phyloP scores from a whole-genome alignment of 2,329 filamentous ascomycete genomes.

The Sclerotinia subarctica region DNA sequence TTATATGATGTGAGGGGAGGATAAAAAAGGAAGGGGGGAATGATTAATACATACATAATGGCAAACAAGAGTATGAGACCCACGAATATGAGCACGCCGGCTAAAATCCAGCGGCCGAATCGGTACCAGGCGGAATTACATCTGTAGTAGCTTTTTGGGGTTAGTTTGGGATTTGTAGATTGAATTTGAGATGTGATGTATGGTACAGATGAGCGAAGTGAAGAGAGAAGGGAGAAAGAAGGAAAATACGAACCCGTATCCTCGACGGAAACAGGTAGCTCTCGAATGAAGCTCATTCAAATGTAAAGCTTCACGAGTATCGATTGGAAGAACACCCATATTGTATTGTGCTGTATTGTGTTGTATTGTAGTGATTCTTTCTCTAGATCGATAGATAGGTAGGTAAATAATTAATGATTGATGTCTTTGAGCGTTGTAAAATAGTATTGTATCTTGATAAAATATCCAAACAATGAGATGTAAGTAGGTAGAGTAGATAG shows the following conservation, averaged over 20 bases:
- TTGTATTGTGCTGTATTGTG: not conserved
- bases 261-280: constrained; percentile 5
- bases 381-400: too few relatives aligned
- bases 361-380: not conserved
- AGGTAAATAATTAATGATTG: not conserved
- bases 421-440: too few relatives aligned
- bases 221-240: too few relatives aligned
- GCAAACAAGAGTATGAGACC: constrained; percentile 24
- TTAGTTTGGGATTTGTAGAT: not conserved
- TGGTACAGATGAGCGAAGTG: not conserved
- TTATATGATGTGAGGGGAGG: not conserved
- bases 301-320: constrained; percentile 17
- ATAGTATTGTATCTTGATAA: not conserved
- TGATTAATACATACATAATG: constrained; percentile 23
- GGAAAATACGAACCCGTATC: constrained; percentile 11
- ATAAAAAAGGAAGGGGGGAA: not conserved
- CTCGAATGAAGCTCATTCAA: constrained; percentile 3
- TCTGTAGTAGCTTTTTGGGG: constrained; percentile 6
- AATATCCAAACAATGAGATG: too few relatives aligned
- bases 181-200: too few relatives aligned
- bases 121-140: constrained; percentile 23
- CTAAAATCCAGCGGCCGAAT: constrained; percentile 30
- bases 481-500: not conserved
- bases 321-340: constrained; percentile 20
- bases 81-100: constrained; percentile 28